Evolutionary conservation across 352 stramenopile genomes (phyloP).

Genomic region (Globisporangium heterothallicum): DNA sequence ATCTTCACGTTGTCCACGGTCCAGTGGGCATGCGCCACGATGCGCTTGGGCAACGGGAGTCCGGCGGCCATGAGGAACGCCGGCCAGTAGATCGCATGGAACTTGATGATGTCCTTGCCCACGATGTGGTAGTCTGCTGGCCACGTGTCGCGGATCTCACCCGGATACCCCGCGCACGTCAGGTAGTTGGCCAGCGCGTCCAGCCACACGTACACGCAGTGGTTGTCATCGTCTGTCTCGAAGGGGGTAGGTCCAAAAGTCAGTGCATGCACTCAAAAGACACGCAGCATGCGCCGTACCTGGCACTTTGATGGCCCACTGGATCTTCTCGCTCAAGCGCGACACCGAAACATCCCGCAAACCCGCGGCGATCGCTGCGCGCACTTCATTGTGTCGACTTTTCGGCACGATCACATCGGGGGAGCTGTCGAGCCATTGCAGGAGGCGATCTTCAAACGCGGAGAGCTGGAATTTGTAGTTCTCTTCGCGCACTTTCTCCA

Average conservation of each 20-base stretch:
- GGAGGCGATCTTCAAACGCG: slow-evolving; percentile 89
- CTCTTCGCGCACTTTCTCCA: slow-evolving; percentile 95
- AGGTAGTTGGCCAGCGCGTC: slow-evolving; percentile 99
- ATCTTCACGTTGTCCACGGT: slow-evolving; percentile 99
- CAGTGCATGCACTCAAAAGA: too few species aligned
- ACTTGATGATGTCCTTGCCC: slow-evolving; percentile 99
- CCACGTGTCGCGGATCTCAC: slow-evolving; percentile 35
- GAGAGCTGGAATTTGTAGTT: slow-evolving; percentile 99
- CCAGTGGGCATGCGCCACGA: slow-evolving; percentile 98
- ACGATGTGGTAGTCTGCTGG: slow-evolving; percentile 90
- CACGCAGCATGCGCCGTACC: too few species aligned
- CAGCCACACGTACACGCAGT: slow-evolving; percentile 99
- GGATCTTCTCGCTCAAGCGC: slow-evolving; percentile 90
- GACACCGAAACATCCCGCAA: slow-evolving; percentile 97
- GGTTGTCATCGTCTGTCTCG: slow-evolving; percentile 65
- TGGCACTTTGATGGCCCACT: slow-evolving; percentile 96
- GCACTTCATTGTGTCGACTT: slow-evolving; percentile 90
- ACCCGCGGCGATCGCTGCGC: slow-evolving; percentile 83
- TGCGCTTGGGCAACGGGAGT: slow-evolving; percentile 88
- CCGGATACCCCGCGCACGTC: slow-evolving; percentile 92
- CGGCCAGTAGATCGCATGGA: slow-evolving; percentile 99
- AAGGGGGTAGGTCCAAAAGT: too few species aligned
- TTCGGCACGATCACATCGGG: slow-evolving; percentile 91
- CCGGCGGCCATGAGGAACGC: slow-evolving; percentile 93
- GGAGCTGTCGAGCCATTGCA: slow-evolving; percentile 84